Evolutionary conservation across 1,284 basidiomycete genomes (phyloP), one percentile per base, ranked within the genome.

Genomic region (Apiotrichum mycotoxinovorans): DNA sequence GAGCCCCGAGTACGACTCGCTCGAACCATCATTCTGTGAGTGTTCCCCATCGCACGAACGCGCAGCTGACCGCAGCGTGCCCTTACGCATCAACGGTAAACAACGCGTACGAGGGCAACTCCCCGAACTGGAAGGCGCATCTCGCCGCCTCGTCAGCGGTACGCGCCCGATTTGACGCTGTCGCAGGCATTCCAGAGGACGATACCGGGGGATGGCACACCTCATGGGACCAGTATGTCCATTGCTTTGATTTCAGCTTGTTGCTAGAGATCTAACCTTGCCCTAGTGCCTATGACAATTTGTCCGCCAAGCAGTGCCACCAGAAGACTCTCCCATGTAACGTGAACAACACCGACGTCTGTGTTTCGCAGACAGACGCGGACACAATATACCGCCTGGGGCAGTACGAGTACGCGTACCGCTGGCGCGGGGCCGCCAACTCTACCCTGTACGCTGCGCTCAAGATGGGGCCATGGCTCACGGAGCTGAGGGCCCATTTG

Each of bases 231-330:
- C 70, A 71, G 70, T 73, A 46, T 57, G 67, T 62, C n/a, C 4
- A n/a, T n/a, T n/a, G n/a, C n/a, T n/a, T n/a, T n/a, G n/a, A n/a
- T n/a, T n/a, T n/a, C n/a, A n/a, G n/a, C n/a, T n/a, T n/a, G n/a
- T n/a, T n/a, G n/a, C n/a, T n/a, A n/a, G n/a, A n/a, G n/a, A n/a
- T n/a, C 40, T 25, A 27, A 4, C 14, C 44, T 26, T 10, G 41
- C 54, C n/a, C 2, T 45, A 69, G 68, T 59, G 64, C 68, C 3
- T 72, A 65, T 51, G 72, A 72, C 59, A 74, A 74, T 54, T 57
- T 73, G 14, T 67, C 66, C 5, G 65, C 71, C 23, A 73, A 74
- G 50, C 70, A 68, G 51, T 73, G 72, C 51, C 72, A 74, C 53
- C 51, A 49, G 17, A 62, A 66, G 38, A 51, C 61, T 9, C 62